phyloP scores from a whole-genome alignment of 257 asterid genomes.

The Buddleja alternifolia region DNA sequence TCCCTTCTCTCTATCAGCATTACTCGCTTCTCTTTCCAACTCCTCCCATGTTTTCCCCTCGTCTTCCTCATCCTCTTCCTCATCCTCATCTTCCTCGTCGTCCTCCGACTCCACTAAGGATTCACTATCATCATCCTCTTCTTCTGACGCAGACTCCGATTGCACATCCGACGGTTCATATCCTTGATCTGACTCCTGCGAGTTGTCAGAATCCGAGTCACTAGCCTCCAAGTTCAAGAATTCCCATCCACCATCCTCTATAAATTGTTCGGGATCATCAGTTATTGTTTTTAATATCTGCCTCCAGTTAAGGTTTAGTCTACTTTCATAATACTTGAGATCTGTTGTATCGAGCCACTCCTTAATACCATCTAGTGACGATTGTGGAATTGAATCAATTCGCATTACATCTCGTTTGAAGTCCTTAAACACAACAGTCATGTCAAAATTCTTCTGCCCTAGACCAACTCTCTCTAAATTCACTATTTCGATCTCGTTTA shows the following conservation, averaged over 20 bases:
- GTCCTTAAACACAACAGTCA: constrained; percentile 69
- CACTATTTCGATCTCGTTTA: constrained; percentile 62
- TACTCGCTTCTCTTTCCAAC: constrained; percentile 64
- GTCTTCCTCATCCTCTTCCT: constrained; percentile 51
- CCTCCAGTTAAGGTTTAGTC: constrained; percentile 67
- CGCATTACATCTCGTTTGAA: constrained; percentile 58
- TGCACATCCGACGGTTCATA: constrained; percentile 58
- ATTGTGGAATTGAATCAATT: constrained; percentile 64
- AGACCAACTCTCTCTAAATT: constrained; percentile 70
- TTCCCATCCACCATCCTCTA: constrained; percentile 73
- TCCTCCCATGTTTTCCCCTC: constrained; percentile 74
- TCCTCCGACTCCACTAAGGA: constrained; percentile 65
- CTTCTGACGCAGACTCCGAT: constrained; percentile 55
- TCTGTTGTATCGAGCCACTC: constrained; percentile 72
- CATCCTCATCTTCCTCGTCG: constrained; percentile 50
- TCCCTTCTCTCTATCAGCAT: constrained; percentile 63
- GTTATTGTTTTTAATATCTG: constrained; percentile 52
- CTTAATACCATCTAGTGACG: constrained; percentile 65
- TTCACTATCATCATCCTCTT: constrained; percentile 52
- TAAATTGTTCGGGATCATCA: constrained; percentile 54
- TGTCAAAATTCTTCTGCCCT: constrained; percentile 68
- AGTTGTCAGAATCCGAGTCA: constrained; percentile 57
- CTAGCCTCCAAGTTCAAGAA: constrained; percentile 64
- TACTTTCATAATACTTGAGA: constrained; percentile 66
- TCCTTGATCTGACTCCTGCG: constrained; percentile 59